Evolutionary conservation across 2,329 filamentous ascomycete species (phyloP), one percentile per base, ranked within the genome.

Genomic region (Neocatenulostroma microsporum): DNA sequence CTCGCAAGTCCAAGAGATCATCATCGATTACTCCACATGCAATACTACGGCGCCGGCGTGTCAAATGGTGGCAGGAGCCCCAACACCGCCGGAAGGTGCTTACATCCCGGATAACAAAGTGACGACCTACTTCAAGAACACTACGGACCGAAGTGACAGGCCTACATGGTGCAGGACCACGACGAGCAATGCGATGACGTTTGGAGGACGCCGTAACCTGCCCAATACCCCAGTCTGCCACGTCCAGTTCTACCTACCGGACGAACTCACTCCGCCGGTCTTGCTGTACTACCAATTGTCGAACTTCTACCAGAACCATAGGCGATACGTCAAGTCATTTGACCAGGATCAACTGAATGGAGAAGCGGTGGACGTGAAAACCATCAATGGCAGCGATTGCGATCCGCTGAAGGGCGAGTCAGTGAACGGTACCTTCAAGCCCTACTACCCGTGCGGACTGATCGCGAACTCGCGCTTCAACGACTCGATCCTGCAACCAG

Each of bases 261-360:
- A 89, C 52, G 68, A 78, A 40, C 80, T 98, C 62, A 71, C 74
- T 3, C 76, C 87, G 1, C 87, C 89, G 0, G 84, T 98, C 9
- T 75, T 89, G 43, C 78, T 96, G 62, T 98, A 95, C 69, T 98
- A 98, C 63, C 82, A 83, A 50, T 78, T 98, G 45, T 89, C 86
- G 40, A 94, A 96, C 66, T 98, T 98, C 67, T 96, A 96, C 68
- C 91, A 98, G 64, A 98, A 98, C 60, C 91, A 98, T 60, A 82
- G 91, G 48, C 81, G 89, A 62, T 98, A 98, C 51, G 91, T 95
- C 42, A 84, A 86, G 57, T 94, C 85, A 1, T 82, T 94, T 54
- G 82, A 88, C 55, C 73, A 80, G 39, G 72, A 84, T 35, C 91
- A 98, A 62, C 70, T 98, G 36, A 83, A 81, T 48, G 91, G 88